These are phyloP conservation scores for Perkinsus chesapeaki DNA, from an alignment of 169 alveolate species.

Conservation along the genomic window DNA sequence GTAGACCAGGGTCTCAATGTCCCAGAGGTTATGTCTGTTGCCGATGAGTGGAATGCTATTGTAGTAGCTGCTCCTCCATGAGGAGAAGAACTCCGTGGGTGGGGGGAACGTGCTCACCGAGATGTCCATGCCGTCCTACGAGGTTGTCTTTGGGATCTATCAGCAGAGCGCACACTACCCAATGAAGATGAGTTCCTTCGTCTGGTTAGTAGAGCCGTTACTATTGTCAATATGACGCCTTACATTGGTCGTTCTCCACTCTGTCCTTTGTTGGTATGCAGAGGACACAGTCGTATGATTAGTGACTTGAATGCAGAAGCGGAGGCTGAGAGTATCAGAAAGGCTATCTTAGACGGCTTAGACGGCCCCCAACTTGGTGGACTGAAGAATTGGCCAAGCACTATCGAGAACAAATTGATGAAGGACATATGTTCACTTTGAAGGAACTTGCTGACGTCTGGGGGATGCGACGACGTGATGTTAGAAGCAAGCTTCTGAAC, in stretches of 20 bases:
- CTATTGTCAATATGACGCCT: neutral
- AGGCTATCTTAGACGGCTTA: neutral
- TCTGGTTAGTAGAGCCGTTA: neutral
- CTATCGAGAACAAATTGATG: neutral
- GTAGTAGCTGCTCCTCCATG: neutral
- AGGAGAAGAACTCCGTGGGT: neutral
- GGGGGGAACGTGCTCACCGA: neutral
- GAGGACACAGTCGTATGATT: neutral
- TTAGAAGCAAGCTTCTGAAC: neutral
- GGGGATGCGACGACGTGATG: neutral
- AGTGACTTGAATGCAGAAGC: neutral
- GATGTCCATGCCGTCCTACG: neutral
- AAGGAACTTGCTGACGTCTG: neutral
- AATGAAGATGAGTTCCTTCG: neutral
- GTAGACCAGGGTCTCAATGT: neutral
- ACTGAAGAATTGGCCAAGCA: neutral
- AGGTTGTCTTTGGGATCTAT: neutral
- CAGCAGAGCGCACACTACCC: neutral
- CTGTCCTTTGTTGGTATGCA: neutral
- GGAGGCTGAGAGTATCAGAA: neutral
- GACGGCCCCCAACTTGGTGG: neutral
- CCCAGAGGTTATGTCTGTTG: neutral
- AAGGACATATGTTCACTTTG: neutral
- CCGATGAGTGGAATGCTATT: neutral
- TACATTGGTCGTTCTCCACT: neutral